Conservation (phyloP, 768 basidiomycete species). For the Tulasnella sp. region DNA sequence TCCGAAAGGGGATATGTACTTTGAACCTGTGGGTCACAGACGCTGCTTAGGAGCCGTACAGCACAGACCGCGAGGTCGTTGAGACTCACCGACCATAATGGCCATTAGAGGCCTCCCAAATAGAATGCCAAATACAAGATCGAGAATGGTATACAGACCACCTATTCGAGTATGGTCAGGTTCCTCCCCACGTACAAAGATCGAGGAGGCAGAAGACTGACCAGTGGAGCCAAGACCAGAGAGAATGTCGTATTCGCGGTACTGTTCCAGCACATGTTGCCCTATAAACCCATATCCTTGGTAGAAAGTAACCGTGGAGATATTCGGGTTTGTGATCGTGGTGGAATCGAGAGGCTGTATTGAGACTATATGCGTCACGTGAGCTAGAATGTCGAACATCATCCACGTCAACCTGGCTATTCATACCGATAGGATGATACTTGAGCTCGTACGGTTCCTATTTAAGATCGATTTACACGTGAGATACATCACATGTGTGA, state of each 20-base stretch:
- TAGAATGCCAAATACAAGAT: conserved; percentile 13
- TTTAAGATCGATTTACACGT: neutral
- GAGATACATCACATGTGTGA: neutral
- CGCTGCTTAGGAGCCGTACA: neutral
- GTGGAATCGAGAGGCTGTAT: neutral
- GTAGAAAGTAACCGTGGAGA: conserved; percentile 12
- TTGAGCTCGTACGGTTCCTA: neutral
- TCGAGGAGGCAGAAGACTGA: neutral
- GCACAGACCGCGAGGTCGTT: neutral
- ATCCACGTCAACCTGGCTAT: too few species aligned
- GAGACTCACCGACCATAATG: conserved; percentile 7
- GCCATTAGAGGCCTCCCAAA: conserved; percentile 10
- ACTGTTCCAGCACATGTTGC: neutral
- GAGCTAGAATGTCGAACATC: too few species aligned
- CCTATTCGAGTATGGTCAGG: neutral
- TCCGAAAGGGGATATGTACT: conserved; percentile 15
- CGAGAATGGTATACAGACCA: conserved; percentile 10
- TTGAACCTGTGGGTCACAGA: neutral
- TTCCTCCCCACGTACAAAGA: neutral
- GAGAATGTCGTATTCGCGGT: conserved; percentile 1
- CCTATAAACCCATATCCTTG: conserved; percentile 3
- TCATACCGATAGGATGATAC: conserved; percentile 12
- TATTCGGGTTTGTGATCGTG: neutral
- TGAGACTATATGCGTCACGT: neutral
- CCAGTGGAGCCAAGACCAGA: conserved; percentile 14